Conservation (phyloP, 2,329 filamentous ascomycete species). For the Ramularia collo-cygni region DNA sequence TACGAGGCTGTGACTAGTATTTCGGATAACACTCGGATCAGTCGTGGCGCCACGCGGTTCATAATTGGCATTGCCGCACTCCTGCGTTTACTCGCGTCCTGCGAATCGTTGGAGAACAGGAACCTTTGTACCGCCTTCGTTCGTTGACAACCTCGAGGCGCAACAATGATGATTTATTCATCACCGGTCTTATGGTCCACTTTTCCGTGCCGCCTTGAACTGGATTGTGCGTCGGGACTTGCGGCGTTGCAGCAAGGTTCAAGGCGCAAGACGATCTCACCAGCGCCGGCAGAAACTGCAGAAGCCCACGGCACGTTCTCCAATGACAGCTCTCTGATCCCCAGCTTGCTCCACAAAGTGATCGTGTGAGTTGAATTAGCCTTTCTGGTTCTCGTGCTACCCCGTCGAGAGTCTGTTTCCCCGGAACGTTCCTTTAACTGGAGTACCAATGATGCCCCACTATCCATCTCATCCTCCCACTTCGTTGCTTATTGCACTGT, state of each 20-base stretch:
- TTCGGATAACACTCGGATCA: background rate
- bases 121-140: too few species aligned
- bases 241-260: constrained; percentile 16
- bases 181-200: too few species aligned
- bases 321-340: constrained; percentile 11
- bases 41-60: background rate
- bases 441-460: too few species aligned
- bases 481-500: too few species aligned
- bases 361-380: constrained; percentile 18
- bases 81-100: too few species aligned
- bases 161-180: too few species aligned
- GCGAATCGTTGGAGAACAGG: too few species aligned
- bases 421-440: constrained; percentile 12
- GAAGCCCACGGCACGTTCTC: constrained; percentile 9
- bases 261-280: constrained; percentile 7
- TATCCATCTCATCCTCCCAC: too few species aligned
- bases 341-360: constrained; percentile 20
- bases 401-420: constrained; percentile 9
- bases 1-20: too few species aligned
- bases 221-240: constrained; percentile 1
- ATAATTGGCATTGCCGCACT: background rate
- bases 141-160: too few species aligned
- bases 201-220: too few species aligned
- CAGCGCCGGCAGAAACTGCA: constrained; percentile 10
- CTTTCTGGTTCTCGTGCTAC: constrained; percentile 10